A percentile compares a stretch with the other conserved stretches of the same genome.
These are phyloP conservation scores for Vaccinium macrocarpon DNA, from an alignment of 148 eudicot genomes.

Conservation along the genomic window DNA sequence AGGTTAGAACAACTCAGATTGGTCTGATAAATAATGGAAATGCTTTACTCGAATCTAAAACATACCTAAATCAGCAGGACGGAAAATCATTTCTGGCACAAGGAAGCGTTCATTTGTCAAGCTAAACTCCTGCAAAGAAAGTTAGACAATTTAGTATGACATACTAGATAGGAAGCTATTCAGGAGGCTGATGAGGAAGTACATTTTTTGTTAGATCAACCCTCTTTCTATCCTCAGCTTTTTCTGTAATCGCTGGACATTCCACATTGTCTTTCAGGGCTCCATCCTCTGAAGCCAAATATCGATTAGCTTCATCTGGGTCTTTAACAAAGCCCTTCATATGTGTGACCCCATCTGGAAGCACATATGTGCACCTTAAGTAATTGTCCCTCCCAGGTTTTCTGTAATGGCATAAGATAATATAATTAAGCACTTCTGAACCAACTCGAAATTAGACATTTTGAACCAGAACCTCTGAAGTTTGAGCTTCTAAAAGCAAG, in stretches of 20 bases:
- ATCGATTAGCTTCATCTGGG: constrained; percentile 67
- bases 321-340: constrained; percentile 83
- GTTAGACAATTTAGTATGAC: background rate
- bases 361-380: constrained; percentile 79
- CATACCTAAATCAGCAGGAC: constrained; percentile 91
- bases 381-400: constrained; percentile 66
- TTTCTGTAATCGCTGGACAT: constrained; percentile 31
- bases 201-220: constrained; percentile 76
- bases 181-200: constrained; percentile 6
- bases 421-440: background rate
- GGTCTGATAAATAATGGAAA: background rate
- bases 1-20: background rate
- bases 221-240: constrained; percentile 45
- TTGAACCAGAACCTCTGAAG: background rate
- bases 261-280: constrained; percentile 30
- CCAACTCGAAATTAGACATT: background rate
- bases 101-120: constrained; percentile 95
- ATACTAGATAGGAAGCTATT: constrained; percentile 1
- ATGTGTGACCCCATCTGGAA: constrained; percentile 84
- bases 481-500: background rate
- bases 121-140: constrained; percentile 64
- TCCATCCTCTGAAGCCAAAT: constrained; percentile 44
- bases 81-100: constrained; percentile 99
- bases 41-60: background rate
- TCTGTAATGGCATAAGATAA: constrained; percentile 35